Base-by-base conservation (phyloP, 1,139 yeast genomes). In the Pichia terricola region DNA sequence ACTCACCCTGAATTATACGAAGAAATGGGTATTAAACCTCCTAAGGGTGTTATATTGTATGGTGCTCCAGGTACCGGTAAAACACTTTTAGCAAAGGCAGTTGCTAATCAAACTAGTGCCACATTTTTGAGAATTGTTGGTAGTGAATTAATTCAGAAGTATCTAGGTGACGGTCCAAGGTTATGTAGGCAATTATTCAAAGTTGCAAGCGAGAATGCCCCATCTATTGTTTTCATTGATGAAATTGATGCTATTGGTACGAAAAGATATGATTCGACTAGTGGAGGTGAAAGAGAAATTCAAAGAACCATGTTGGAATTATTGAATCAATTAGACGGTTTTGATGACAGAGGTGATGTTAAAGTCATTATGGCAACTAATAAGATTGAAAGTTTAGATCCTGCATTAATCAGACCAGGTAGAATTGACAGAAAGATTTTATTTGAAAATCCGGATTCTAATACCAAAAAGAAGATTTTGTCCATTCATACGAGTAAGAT, bases 41-140 rank as follows among this genome's bases (percentile, higher is more conserved):
- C 99, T 42, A 91, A 91, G 69, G 99, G 99, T 67, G 98, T 94
- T 45, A 89, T 94, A 56, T 73, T 94, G 50, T 94, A 94, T 62
- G 99, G 99, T 56, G 95, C 97, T 0, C 99, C 99, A 33, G 99
- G 99, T 64, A 94, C 98, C 1, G 99, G 99, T 60, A 94, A 94
- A 65, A 94, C 99, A 0, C 69, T 94, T 53, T 72, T 94, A 56
- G 98, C 97, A 25, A 94, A 91, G 65, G 99, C 99, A 0, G 98
- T 94, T 43, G 99, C 99, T 5, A 91, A 91, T 64, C 96, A 89
- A 60, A 91, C 98, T 1, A 81, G 94, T 51, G 98, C 98, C 5
- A 88, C 97, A 1, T 94, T 94, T 59, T 72, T 94, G 60, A 79
- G 98, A 65, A 88, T 94, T 62, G 97, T 89, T 34, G 98, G 99